Evolutionary conservation across 805 yeast species (phyloP).

Genomic region (Yarrowia yakushimensis): DNA sequence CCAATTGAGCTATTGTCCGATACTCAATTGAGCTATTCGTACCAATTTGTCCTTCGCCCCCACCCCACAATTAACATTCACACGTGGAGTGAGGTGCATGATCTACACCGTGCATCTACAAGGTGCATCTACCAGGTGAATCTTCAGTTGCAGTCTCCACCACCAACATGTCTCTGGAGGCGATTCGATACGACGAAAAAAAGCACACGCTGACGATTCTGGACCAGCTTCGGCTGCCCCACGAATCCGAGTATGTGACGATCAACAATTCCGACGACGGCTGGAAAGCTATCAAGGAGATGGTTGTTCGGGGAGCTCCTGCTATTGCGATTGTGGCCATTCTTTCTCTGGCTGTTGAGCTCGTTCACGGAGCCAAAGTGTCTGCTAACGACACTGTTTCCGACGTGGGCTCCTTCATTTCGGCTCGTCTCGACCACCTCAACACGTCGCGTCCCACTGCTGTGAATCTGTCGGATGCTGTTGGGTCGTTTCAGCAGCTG

Average conservation of each 20-base stretch:
- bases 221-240: slow-evolving; percentile 83
- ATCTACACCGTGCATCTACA: too few relatives aligned
- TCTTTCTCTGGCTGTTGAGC: slow-evolving; percentile 75
- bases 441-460: slow-evolving; percentile 91
- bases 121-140: too few relatives aligned
- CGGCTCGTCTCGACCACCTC: slow-evolving; percentile 56
- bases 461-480: slow-evolving; percentile 81
- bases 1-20: too few relatives aligned
- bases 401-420: slow-evolving; percentile 38
- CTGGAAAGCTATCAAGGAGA: slow-evolving; percentile 71
- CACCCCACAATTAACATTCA: not conserved
- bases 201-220: slow-evolving; percentile 50
- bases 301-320: slow-evolving; percentile 98
- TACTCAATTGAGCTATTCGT: too few relatives aligned
- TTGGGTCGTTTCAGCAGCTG: slow-evolving; percentile 46
- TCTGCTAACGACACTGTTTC: not conserved
- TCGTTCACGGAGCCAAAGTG: slow-evolving; percentile 36
- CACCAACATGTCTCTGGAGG: slow-evolving; percentile 12
- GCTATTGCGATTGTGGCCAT: slow-evolving; percentile 96
- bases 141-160: too few relatives aligned
- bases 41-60: too few relatives aligned
- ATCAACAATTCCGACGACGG: slow-evolving; percentile 70
- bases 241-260: slow-evolving; percentile 63
- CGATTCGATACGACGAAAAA: slow-evolving; percentile 10
- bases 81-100: slow-evolving; percentile 22